Base-by-base conservation (phyloP, 495 filamentous ascomycete genomes). In the Aspergillus saccharolyticus region DNA sequence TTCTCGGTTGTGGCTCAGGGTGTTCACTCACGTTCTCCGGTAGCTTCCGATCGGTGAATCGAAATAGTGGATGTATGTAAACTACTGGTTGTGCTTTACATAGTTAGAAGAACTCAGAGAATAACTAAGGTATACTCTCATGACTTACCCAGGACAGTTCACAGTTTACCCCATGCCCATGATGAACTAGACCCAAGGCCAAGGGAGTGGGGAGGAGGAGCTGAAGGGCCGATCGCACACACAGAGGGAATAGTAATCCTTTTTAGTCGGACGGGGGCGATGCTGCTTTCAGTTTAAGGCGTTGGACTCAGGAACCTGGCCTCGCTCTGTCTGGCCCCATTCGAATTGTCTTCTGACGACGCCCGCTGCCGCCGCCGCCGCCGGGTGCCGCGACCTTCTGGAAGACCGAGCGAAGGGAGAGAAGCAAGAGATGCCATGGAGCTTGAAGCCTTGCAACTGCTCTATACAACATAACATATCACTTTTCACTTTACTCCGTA, bases 361-460 rank as follows among this genome's bases (percentile, higher is more conserved):
- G 59, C 55, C 56, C 60, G 53, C 60, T 49, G 18, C 54, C 57
- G 58, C 54, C 46, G 25, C 25, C 33, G 33, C 33, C 33, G 33
- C 33, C 33, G 33, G 5, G 52, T 62, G 56, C 60, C 60, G 60
- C 57, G 56, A 61, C 53, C 55, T 65, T 65, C 63, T 65, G 63
- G 63, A 65, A 65, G 63, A 53, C 52, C 52, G 57, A 51, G 42
- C 45, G 52, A 53, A 58, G 49, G 49, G 56, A 43, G 45, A 45
- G 33, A 52, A 51, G 39, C 10, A 44, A 57, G 44, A 52, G 44
- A 51, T 30, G 33, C 10, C 30, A 6, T 14, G 15, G 18, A 24
- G n/a, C n/a, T n/a, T n/a, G 19, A 52, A 22, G 25, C 16, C 2
- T 8, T 46, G 44, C 15, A 49, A 8, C 14, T 24, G 12, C 20